These are phyloP conservation scores for Botrytis pseudocinerea DNA, from an alignment of 2,329 filamentous ascomycete genomes.

Conservation along the genomic window DNA sequence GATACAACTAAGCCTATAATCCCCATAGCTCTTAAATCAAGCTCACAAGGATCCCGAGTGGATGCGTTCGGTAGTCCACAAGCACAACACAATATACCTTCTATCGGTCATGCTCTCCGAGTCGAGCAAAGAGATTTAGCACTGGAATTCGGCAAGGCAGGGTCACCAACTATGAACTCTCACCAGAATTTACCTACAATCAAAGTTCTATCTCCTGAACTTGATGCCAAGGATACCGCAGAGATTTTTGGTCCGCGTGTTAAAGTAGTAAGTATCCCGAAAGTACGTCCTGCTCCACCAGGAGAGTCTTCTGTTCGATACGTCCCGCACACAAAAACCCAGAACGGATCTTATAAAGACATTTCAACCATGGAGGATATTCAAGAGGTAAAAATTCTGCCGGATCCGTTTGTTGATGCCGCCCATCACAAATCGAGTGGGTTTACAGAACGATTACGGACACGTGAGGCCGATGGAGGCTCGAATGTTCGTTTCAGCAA, in stretches of 20 bases:
- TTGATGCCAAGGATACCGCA: not conserved
- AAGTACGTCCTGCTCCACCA: constrained; percentile 33
- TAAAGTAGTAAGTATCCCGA: constrained; percentile 30
- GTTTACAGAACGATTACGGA: constrained; percentile 33
- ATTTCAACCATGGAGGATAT: constrained; percentile 33
- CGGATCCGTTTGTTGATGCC: constrained; percentile 37
- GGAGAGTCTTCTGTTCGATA: constrained; percentile 33
- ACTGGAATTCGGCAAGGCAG: constrained; percentile 1
- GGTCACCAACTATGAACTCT: not conserved
- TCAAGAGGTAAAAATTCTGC: constrained; percentile 26
- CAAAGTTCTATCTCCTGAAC: not conserved
- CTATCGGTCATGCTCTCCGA: constrained; percentile 29
- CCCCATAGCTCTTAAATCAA: constrained; percentile 19
- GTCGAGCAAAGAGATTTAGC: constrained; percentile 23
- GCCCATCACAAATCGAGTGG: constrained; percentile 23
- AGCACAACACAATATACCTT: constrained; percentile 17
- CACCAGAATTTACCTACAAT: not conserved
- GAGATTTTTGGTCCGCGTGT: constrained; percentile 5
- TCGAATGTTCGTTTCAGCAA: constrained; percentile 9
- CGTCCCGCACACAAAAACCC: constrained; percentile 36
- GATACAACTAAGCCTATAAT: constrained; percentile 6
- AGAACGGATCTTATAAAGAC: constrained; percentile 32
- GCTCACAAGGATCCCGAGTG: constrained; percentile 34
- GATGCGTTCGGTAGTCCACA: constrained; percentile 37
- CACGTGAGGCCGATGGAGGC: constrained; percentile 2